Evolutionary conservation across 2,329 filamentous ascomycete species (phyloP), one percentile per base, ranked within the genome.

Genomic region (Trichoderma hamatum): DNA sequence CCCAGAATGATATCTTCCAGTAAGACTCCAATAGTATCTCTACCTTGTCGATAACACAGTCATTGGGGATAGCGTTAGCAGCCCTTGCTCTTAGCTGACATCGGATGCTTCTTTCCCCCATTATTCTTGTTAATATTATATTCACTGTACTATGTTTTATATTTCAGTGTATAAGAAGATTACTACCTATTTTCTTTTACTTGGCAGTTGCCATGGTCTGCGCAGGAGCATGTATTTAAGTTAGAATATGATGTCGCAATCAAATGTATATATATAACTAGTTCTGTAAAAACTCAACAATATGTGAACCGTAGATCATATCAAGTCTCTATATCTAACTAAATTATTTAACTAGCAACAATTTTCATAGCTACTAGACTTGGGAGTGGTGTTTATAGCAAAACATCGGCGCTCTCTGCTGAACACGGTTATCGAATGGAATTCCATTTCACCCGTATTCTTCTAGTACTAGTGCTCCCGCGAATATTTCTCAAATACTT

Each of bases 1-100:
- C 74, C 2, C 75, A 76, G 59, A 75, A 74, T 24, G 75, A 78
- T 39, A 76, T 77, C 51, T 74, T 73, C 49, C 10, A 5, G 2
- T n/a, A 24, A 49, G n/a, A 6, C 3, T 39, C 32, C 14, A 19
- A 6, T 32, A 10, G 6, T 26, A 30, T n/a, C 55, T 58, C 32
- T 24, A 16, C 32, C 7, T 19, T 5, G n/a, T 5, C 11, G 36
- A 36, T n/a, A 60, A 16, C 3, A 19, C 2, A 24, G 26, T 19
- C 11, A 11, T 7, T 10, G n/a, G 21, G 7, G 46, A 32, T 49
- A 19, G 7, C 10, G 43, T 30, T 26, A 52, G 14, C 16, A 14
- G 21, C 1, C 28, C 24, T n/a, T 39, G 46, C 16, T 43, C 61
- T 55, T 7, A 10, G 21, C 26, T 43, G 24, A 30, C 28, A 52